Evolutionary conservation across 1,139 yeast genomes (phyloP), one percentile per base, ranked within the genome.

Genomic region (Yamadazyma atmosphaerica): DNA sequence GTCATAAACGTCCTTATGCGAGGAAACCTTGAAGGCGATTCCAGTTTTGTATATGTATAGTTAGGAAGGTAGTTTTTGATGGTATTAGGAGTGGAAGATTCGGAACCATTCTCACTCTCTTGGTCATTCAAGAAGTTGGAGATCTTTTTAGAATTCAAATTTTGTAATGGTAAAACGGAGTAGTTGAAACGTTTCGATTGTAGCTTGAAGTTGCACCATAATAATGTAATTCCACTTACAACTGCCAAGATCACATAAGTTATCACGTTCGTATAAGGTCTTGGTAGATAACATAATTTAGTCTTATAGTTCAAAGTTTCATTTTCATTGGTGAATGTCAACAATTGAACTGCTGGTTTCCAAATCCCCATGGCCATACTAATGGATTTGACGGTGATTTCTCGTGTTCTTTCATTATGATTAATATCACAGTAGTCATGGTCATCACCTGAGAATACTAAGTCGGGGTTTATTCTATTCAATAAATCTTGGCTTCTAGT

Each of bases 281-380:
- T 60, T 8, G 77, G 76, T 33, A 74, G 54, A 51, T 71, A 72
- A 53, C 83, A 78, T 21, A 76, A 52, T 4, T 56, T 47, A 2
- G 76, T 71, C n/a, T 61, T 54, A 48, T 71, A 73, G 4, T 49
- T 44, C 43, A 63, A 60, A 13, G 44, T 45, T 9, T 55, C 52
- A 26, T 47, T 50, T 2, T 31, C 16, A 34, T 52, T 53, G 2
- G 50, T 34, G 47, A 66, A 61, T 0, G 78, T 56, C 7, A 78
- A 52, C 31, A 77, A 47, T 49, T 77, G 80, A 3, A 77, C 79
- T 0, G 80, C 83, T 0, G 83, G 83, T 32, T 59, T 58, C 37
- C 58, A 52, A 24, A 75, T 74, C 1, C 83, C 82, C 82, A 77
- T 77, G 18, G 83, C 82, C 80, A 78, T 74, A 33, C 79, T 72